Base-by-base conservation (phyloP, 441 rosid species). In the Flueggea neowawraea region DNA sequence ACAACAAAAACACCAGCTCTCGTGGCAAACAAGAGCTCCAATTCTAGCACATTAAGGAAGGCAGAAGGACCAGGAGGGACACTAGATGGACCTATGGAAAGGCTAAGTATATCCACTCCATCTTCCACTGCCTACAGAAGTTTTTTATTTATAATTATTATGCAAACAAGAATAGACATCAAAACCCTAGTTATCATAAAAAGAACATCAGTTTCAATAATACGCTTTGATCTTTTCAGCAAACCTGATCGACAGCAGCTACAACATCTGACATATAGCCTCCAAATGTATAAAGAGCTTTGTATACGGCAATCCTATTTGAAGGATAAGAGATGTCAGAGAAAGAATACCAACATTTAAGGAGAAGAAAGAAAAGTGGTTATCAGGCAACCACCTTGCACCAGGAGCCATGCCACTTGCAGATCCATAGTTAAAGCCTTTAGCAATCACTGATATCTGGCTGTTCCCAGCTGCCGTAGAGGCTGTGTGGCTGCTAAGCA, bases 401-500 rank as follows among this genome's bases (percentile, higher is more conserved):
- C 85, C 91, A 73, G 98, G 98, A 75, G 98, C 95, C 78, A 91
- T 89, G 70, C 98, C 98, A 66, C 98, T 89, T 32, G 98, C 98
- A 69, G 80, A 74, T 73, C 98, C 98, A 71, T 84, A 91, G 78
- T 76, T 67, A 78, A 84, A 88, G 55, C 82, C 93, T 9, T 89
- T 83, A 60, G 81, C 92, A 49, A 88, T 67, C 63, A 81, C 89
- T 55, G 89, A 84, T 62, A 93, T 68, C 43, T 86, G 90, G 68
- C 87, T 86, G 80, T 91, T 91, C 32, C 98, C 98, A 4, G 95
- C 96, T 60, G 96, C 96, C 60, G 88, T 81, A 17, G 98, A 82
- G 70, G 96, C 92, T 41, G 98, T 91, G 74, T 91, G 98, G 75
- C 98, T 91, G 88, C 4, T 36, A 36, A 5, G 41, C 41, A 36